Base-by-base conservation (phyloP, 345 rosid genomes). In the Litchi chinensis region DNA sequence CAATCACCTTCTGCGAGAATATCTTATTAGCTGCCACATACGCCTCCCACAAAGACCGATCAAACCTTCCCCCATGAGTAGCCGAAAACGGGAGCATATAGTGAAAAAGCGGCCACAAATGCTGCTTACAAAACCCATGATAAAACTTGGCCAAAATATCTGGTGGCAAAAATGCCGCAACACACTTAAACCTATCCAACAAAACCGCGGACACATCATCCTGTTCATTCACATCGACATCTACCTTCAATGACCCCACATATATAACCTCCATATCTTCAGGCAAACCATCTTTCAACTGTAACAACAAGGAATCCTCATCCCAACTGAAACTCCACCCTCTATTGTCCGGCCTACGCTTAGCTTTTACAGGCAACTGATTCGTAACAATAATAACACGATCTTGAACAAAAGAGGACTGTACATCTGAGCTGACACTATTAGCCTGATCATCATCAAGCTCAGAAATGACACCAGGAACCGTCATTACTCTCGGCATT, bases 301-400 rank as follows among this genome's bases (percentile, higher is more conserved):
- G 95, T 71, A 91, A 82, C 48, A 84, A 75, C 87, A 92, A 78
- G 0, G 93, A 85, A 57, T 90, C 95, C 10, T 92, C 93, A 15
- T 92, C 93, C 95, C 92, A 92, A 74, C 95, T 88, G 81, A 92
- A 87, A 78, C 90, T 85, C 95, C 95, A 92, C 54, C 95, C 92
- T 77, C 87, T 89, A 77, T 92, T 90, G 76, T 92, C 95, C 0
- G 92, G 93, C 22, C 95, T 81, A 13, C 92, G 93, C 87, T 90
- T 92, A 37, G 93, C 95, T 80, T 89, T 92, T 8, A 92, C 93
- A 0, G 95, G 95, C 26, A 92, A 81, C 82, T 90, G 91, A 88
- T 92, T 92, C 18, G 89, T 90, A 16, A 92, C 93, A 18, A 91
- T 91, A 65, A 91, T 91, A 64, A 91, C 84, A 28, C 95, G 87